These are phyloP conservation scores for Pseudoscleropodium purum DNA, from an alignment of 225 moss, liverwort and hornwort genomes.

Conservation along the genomic window DNA sequence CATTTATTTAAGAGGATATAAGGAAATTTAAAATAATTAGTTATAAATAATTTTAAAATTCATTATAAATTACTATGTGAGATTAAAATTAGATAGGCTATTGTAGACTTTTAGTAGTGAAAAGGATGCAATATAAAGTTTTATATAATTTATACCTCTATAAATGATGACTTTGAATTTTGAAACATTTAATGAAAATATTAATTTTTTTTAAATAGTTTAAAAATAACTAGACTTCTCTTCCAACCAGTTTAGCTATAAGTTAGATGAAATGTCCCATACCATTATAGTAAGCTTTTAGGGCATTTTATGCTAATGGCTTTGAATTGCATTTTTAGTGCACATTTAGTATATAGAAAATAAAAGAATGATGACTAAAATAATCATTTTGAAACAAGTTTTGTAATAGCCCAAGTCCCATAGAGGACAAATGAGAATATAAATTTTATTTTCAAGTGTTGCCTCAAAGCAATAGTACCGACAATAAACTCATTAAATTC, in stretches of 20 bases:
- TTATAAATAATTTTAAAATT: too few relatives aligned
- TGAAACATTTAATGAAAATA: background rate
- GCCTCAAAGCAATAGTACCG: too few relatives aligned
- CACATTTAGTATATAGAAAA: background rate
- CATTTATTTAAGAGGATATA: background rate
- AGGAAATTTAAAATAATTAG: background rate
- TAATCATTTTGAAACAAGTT: background rate
- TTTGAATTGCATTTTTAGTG: rapidly evolving
- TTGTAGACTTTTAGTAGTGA: background rate
- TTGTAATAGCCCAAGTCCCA: background rate
- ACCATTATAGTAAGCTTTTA: background rate
- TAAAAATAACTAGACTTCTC: background rate
- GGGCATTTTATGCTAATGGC: background rate
- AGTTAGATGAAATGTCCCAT: background rate
- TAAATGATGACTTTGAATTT: background rate
- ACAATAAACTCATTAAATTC: too few relatives aligned
- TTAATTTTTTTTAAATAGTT: background rate
- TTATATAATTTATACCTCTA: background rate
- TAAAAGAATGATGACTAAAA: background rate
- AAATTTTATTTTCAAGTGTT: too few relatives aligned
- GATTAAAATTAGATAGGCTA: background rate
- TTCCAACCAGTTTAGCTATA: rapidly evolving
- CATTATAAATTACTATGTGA: background rate
- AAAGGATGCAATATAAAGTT: background rate
- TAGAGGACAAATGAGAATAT: too few relatives aligned